These are phyloP conservation scores for Suhomyces yuchorum DNA, from an alignment of 1,139 yeast species.

Conservation along the genomic window DNA sequence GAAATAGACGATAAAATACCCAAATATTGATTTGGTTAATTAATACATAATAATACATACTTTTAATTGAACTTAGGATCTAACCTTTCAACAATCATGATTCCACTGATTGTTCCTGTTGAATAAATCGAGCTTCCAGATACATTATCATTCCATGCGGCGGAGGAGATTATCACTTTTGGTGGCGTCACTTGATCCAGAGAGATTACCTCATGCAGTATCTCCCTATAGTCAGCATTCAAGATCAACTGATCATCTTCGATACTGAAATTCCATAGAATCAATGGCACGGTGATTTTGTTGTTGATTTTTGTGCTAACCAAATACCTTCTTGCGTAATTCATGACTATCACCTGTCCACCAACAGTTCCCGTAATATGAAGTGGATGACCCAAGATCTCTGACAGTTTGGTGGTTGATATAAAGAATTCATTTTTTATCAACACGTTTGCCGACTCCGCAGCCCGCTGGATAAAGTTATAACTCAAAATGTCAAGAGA, in stretches of 20 bases:
- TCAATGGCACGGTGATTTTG: slow-evolving; percentile 35
- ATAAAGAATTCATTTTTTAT: slow-evolving; percentile 36
- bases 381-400: slow-evolving; percentile 58
- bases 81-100: slow-evolving; percentile 63
- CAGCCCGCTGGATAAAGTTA: slow-evolving; percentile 36
- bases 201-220: slow-evolving; percentile 32
- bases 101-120: slow-evolving; percentile 67
- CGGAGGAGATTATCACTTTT: slow-evolving; percentile 52
- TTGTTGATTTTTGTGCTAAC: slow-evolving; percentile 36
- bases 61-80: slow-evolving; percentile 25
- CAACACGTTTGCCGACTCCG: slow-evolving; percentile 35
- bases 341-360: slow-evolving; percentile 50
- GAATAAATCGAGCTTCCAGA: slow-evolving; percentile 60
- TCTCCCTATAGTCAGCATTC: slow-evolving; percentile 29
- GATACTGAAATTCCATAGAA: slow-evolving; percentile 36
- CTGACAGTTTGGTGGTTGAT: slow-evolving; percentile 33
- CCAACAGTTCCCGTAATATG: slow-evolving; percentile 61
- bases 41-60: slow-evolving; percentile 8
- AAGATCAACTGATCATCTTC: slow-evolving; percentile 23
- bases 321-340: slow-evolving; percentile 40
- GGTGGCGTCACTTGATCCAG: slow-evolving; percentile 50
- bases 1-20: slow-evolving; percentile 67
- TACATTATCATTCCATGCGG: slow-evolving; percentile 64
- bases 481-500: slow-evolving; percentile 32
- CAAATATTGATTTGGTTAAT: slow-evolving; percentile 47